These are phyloP conservation scores for Sordariomycetes sp. DNA, from an alignment of 2,329 filamentous ascomycete genomes.

Conservation along the genomic window DNA sequence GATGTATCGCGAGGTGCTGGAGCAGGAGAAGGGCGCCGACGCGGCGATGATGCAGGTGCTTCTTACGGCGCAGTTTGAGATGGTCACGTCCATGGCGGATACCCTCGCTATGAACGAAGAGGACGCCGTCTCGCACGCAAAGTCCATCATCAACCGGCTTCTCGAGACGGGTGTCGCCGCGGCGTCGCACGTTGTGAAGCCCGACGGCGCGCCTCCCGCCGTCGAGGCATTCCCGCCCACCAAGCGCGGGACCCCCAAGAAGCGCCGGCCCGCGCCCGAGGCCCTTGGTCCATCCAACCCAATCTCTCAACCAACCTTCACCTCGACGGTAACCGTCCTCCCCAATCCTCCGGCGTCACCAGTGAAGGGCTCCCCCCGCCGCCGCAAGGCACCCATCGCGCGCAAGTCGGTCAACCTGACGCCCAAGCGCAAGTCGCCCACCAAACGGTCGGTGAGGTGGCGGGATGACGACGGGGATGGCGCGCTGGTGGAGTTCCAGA, in stretches of 20 bases:
- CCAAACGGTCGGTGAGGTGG: slow-evolving; percentile 77
- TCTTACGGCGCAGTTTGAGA: slow-evolving; percentile 84
- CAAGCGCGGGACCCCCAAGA: slow-evolving; percentile 64
- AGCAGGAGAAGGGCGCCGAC: slow-evolving; percentile 75
- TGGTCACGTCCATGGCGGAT: slow-evolving; percentile 68
- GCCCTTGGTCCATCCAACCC: background rate
- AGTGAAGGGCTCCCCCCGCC: slow-evolving; percentile 62
- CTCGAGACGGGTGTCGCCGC: slow-evolving; percentile 64
- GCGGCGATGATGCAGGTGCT: slow-evolving; percentile 68
- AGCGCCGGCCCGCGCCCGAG: slow-evolving; percentile 33
- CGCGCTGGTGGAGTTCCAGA: slow-evolving; percentile 77
- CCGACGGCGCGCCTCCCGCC: slow-evolving; percentile 54
- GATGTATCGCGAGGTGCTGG: slow-evolving; percentile 59
- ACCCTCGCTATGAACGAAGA: slow-evolving; percentile 73
- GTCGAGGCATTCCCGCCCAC: slow-evolving; percentile 48
- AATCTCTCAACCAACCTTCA: no score
- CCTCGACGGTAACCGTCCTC: slow-evolving; percentile 12
- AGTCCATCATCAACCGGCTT: slow-evolving; percentile 62
- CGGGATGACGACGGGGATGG: slow-evolving; percentile 81
- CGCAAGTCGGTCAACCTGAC: slow-evolving; percentile 70
- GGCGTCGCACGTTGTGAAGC: slow-evolving; percentile 76
- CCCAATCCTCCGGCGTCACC: slow-evolving; percentile 34
- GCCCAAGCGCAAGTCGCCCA: slow-evolving; percentile 59
- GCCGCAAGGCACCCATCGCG: slow-evolving; percentile 48
- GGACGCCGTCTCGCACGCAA: slow-evolving; percentile 70